Evolutionary conservation across 2,329 filamentous ascomycete genomes (phyloP), one percentile per base, ranked within the genome.

Genomic region (Karstenula rhodostoma): DNA sequence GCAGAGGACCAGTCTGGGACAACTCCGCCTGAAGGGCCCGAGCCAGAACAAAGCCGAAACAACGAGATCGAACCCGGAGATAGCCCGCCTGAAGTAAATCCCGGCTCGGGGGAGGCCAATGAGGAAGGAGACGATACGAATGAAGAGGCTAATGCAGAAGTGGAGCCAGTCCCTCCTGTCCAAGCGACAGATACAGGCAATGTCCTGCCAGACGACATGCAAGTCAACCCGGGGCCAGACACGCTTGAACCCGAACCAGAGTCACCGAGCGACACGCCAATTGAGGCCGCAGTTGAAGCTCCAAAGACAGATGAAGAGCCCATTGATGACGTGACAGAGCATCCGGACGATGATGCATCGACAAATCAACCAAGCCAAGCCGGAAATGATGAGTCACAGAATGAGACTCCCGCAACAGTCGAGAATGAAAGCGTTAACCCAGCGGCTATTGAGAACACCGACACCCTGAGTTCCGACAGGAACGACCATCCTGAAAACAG

Each of bases 251-350:
- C 49, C n/a, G 12, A 17, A 9, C 22, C 32, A 25, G 49, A 51
- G 13, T 33, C 12, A 19, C 13, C 23, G 13, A 29, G 7, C 10
- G 37, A 43, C 4, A 19, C 23, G 22, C 27, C 43, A 23, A 35
- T 47, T 55, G 27, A 56, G 50, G 17, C 60, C 53, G 17, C 64
- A 56, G 5, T 29, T 48, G 42, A 62, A 27, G 12, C 54, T 54
- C 27, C 57, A 27, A 42, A 29, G n/a, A 35, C 12, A 10, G 10
- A 27, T 2, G 25, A 35, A 9, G 29, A 46, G 3, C 40, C 37
- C 9, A 32, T n/a, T 10, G 35, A 29, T 19, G 35, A 53, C 3
- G 17, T n/a, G 33, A 8, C 13, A 27, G 48, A 44, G 50, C 33
- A 57, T 19, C n/a, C 56, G 7, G 27, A 33, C 10, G 57, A 51